Evolutionary conservation across 2,329 filamentous ascomycete species (phyloP).

Genomic region (Claviceps quebecensis): DNA sequence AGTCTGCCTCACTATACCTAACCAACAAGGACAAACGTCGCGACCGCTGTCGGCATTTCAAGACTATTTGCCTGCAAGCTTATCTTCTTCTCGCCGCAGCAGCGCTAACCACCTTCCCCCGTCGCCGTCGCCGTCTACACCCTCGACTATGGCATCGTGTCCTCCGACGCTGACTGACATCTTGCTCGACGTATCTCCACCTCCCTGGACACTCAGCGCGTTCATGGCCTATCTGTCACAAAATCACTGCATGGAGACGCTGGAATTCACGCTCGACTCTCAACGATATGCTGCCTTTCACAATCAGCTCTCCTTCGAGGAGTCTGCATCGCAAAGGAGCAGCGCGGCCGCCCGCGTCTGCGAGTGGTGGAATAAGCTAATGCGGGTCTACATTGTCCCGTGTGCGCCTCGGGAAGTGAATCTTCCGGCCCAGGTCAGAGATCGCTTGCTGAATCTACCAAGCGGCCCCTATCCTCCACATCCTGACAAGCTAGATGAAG

Average conservation of each 20-base stretch:
- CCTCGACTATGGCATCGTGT: constrained; percentile 17
- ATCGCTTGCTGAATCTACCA: constrained; percentile 52
- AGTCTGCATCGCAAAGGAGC: constrained; percentile 25
- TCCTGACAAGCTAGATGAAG: constrained; percentile 65
- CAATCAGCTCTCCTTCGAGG: constrained; percentile 26
- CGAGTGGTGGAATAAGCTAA: constrained; percentile 72
- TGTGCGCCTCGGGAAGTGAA: constrained; percentile 83
- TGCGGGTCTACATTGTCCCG: constrained; percentile 80
- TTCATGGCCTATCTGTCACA: constrained; percentile 96
- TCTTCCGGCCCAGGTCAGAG: constrained; percentile 71
- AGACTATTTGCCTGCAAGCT: constrained; percentile 28
- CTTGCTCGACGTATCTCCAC: constrained; percentile 67
- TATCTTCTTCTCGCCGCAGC: constrained; percentile 30
- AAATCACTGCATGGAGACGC: constrained; percentile 90
- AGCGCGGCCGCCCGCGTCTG: constrained; percentile 48
- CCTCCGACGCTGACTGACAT: constrained; percentile 73
- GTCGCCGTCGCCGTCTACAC: constrained; percentile 17
- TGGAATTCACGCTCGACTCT: constrained; percentile 93
- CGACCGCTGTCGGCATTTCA: constrained; percentile 30
- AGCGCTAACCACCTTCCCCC: constrained; percentile 34
- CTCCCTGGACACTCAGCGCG: constrained; percentile 79
- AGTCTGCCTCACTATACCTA: constrained; percentile 25
- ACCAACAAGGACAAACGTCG: constrained; percentile 28
- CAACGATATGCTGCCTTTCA: constrained; percentile 61
- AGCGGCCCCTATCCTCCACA: constrained; percentile 49